Base-by-base conservation (phyloP, 352 stramenopile species). In the Phytophthora ohioensis region DNA sequence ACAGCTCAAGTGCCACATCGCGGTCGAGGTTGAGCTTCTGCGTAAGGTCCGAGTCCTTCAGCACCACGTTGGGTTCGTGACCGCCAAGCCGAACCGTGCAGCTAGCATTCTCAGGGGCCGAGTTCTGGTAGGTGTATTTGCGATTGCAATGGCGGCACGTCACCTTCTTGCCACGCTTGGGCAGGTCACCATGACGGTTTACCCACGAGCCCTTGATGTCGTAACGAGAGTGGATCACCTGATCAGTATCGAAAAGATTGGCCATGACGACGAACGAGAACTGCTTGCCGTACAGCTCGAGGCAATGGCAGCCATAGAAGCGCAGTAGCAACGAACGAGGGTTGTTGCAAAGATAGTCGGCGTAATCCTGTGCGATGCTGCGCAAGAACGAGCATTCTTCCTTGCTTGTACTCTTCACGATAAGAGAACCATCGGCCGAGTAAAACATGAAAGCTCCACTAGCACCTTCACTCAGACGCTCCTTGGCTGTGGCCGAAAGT, bases 361-460 rank as follows among this genome's bases (percentile, higher is more conserved):
- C 85, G 59, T 98, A 98, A 59, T 94, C 70, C 38, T 94, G 81
- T 17, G 93, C 85, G 52, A 98, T 98, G 35, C 68, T 87, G 21
- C 91, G 90, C 53, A 98, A 56, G 59, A 95, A 95, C 13, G 84
- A 85, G 27, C 84, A 92, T 75, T 98, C 93, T 57, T 95, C 82
- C 62, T 92, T 87, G 67, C 82, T 95, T 32, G 88, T 97, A 78
- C 87, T 97, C 77, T 98, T 98, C 53, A 97, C 91, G 36, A 98
- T 97, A 15, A 97, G 75, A 62, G 85, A 89, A 5, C 87, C 85
- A 71, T 97, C 91, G 32, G 83, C 85, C 5, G 89, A 97, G 63
- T 93, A 97, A 69, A 98, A 98, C 87, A 98, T 97, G 71, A 98
- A 98, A 7, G 90, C 92, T 42, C 90, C 90, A 67, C 86, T 94